A percentile compares a stretch with the other conserved stretches of the same genome.
phyloP scores from a whole-genome alignment of 2,329 filamentous ascomycete species.

The Zopfia rhizophila region DNA sequence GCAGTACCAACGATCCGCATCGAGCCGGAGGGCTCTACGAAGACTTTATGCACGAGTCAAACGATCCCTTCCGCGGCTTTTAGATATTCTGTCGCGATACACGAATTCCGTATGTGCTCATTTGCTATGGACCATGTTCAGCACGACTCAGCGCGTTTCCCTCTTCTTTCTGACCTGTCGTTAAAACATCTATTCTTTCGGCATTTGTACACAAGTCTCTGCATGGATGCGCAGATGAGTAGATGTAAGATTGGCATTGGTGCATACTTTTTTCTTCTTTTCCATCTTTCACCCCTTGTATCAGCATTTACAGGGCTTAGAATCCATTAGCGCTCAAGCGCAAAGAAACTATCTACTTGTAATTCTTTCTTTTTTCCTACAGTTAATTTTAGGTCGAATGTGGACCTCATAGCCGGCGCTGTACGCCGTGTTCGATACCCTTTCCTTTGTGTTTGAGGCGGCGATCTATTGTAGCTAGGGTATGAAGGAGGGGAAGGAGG shows the following conservation, averaged over 20 bases:
- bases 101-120: no score
- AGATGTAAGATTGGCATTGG: neutral
- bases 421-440: conserved; percentile 1
- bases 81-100: conserved; percentile 20
- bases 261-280: neutral
- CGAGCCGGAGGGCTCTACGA: conserved; percentile 44
- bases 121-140: no score
- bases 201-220: neutral
- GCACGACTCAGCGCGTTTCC: neutral
- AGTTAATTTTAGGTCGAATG: neutral
- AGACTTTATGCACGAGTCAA: conserved; percentile 39
- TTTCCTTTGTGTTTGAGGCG: no score
- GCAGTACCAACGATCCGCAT: conserved; percentile 42
- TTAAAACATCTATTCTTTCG: neutral
- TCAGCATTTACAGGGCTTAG: neutral
- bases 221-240: neutral
- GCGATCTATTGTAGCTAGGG: no score
- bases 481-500: no score
- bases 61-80: conserved; percentile 51
- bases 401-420: no score
- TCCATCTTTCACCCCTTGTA: neutral
- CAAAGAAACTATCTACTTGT: neutral
- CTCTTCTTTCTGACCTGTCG: neutral
- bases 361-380: neutral
- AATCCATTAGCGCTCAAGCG: neutral